A percentile compares a stretch with the other conserved stretches of the same genome.
These are phyloP conservation scores for Mycena filopes DNA, from an alignment of 768 basidiomycete species.

Conservation along the genomic window DNA sequence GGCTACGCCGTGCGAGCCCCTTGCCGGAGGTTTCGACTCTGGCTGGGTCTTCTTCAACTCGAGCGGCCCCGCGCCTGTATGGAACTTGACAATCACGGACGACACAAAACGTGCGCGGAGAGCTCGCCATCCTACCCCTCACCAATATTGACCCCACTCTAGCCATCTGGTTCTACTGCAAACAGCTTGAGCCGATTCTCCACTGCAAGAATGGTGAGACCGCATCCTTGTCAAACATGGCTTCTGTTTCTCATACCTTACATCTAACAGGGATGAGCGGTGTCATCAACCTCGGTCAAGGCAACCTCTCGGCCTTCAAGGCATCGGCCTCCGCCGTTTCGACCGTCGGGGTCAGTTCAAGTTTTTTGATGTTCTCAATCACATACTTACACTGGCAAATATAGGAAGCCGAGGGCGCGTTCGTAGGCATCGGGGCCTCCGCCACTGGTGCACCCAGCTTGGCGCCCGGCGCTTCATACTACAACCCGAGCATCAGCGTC, in stretches of 20 bases:
- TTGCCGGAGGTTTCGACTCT: constrained; percentile 61
- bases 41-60: constrained; percentile 58
- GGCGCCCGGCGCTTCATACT: not conserved
- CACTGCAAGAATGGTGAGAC: no score
- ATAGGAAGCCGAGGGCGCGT: constrained; percentile 4
- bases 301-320: not conserved
- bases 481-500: no score
- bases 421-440: constrained; percentile 2
- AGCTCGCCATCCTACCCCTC: not conserved
- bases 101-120: constrained; percentile 56
- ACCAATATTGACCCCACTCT: constrained; percentile 35
- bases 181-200: constrained; percentile 51
- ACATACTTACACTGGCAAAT: not conserved
- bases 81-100: constrained; percentile 63
- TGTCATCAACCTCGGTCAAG: constrained; percentile 56
- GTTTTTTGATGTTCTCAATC: not conserved
- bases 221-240: constrained; percentile 48
- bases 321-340: not conserved
- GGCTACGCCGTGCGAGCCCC: constrained; percentile 54
- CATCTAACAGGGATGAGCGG: constrained; percentile 54
- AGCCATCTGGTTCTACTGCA: constrained; percentile 73
- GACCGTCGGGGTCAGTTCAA: constrained; percentile 13
- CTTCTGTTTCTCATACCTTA: not conserved
- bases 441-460: not conserved
- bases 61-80: constrained; percentile 47